Conservation (phyloP, 805 yeast genomes). For the Lipomyces sp. region DNA sequence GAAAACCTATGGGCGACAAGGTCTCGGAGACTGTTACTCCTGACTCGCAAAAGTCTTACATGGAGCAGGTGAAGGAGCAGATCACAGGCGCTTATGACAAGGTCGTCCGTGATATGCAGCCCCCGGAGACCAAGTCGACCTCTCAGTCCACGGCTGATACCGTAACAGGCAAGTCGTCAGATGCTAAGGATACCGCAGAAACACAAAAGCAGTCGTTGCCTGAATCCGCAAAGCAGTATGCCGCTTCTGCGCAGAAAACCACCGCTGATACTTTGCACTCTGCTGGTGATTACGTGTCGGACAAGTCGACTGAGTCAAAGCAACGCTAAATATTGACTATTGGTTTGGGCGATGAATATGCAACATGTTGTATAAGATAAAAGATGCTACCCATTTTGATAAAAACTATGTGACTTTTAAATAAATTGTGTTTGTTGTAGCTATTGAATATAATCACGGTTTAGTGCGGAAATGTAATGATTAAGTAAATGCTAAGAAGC, state of each 20-base stretch:
- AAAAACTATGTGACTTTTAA: too few relatives aligned
- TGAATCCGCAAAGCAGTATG: slow-evolving; percentile 43
- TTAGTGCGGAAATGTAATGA: too few relatives aligned
- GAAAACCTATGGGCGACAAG: slow-evolving; percentile 78
- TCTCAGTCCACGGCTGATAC: slow-evolving; percentile 72
- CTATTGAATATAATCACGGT: too few relatives aligned
- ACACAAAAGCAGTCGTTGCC: slow-evolving; percentile 44
- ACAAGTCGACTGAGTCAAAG: slow-evolving; percentile 32
- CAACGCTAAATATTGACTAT: too few relatives aligned
- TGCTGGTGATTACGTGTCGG: slow-evolving; percentile 45
- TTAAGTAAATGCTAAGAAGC: too few relatives aligned
- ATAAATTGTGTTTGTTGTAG: too few relatives aligned
- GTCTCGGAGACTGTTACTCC: slow-evolving; percentile 70
- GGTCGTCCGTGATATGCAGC: slow-evolving; percentile 61
- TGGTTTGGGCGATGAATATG: too few relatives aligned
- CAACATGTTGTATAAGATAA: too few relatives aligned
- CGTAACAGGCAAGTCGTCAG: slow-evolving; percentile 55
- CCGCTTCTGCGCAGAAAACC: slow-evolving; percentile 35
- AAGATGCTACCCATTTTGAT: too few relatives aligned
- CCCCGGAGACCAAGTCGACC: slow-evolving; percentile 70
- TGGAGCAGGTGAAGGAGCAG: slow-evolving; percentile 71
- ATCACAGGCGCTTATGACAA: slow-evolving; percentile 71
- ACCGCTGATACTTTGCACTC: slow-evolving; percentile 44
- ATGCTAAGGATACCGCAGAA: slow-evolving; percentile 59
- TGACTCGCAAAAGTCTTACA: slow-evolving; percentile 65